Evolutionary conservation across 192 early-diverging fungal species (phyloP), one percentile per base, ranked within the genome.

Genomic region (Coemansia sp.): DNA sequence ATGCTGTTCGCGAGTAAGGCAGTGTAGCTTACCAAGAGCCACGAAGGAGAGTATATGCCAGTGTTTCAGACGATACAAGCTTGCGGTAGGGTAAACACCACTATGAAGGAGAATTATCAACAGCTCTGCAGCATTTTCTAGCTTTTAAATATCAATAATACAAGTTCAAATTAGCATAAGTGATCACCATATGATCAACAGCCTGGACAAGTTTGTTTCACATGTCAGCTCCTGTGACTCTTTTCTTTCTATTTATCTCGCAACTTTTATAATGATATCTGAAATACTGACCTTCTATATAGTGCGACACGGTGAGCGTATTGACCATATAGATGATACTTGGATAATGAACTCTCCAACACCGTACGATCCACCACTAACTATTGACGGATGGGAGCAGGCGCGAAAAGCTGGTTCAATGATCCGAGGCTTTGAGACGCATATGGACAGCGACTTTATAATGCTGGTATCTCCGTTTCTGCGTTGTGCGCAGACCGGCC

Each of bases 331-430:
- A 21, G 81, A 83, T 53, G 73, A 77, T 19, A 42, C 27, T 11
- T 83, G 81, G 81, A 51, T n/a, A 35, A 16, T n/a, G 8, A 69
- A 37, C 1, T 62, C 81, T 1, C 6, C 56, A 11, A 48, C 51
- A 11, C 75, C 81, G 3, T 78, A 83, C 42, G 81, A 83, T 37
- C 75, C 81, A 11, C 81, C 81, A 21, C 67, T 83, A 40, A 78
- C 81, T 9, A 13, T 53, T 1, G 70, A 72, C 4, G 81, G 81
- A 46, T 45, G 24, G 8, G 6, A 31, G 3, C 81, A 83, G 31
- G 81, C 81, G 19, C 50, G 41, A 9, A 37, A 36, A 8, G 78
- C 81, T 0, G 81, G 81, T 6, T 59, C 63, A 7, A 67, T 77
- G 48, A 78, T 83, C 11, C 27, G 63, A 60, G 45, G 56, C 33